phyloP scores from a whole-genome alignment of 75 land plant genomes.

The Picea glauca region DNA sequence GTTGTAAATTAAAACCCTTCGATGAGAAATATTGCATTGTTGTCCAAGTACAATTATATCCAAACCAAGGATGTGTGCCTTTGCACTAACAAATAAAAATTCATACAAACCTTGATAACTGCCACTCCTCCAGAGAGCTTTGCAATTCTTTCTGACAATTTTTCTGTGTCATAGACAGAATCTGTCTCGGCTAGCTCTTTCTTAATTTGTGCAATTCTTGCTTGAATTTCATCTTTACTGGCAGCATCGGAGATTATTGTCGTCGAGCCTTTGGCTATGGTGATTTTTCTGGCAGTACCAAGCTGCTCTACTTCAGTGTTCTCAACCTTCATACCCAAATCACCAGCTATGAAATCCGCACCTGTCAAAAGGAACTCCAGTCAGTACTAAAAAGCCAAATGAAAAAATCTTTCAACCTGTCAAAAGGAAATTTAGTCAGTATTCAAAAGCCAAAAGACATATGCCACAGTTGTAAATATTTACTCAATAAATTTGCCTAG shows the following conservation, averaged over 20 bases:
- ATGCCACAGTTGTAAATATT: too few species aligned
- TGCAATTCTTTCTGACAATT: constrained; percentile 82
- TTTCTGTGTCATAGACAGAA: constrained; percentile 81
- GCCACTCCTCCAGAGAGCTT: constrained; percentile 97
- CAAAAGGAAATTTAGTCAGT: constrained; percentile 5
- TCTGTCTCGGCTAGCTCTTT: constrained; percentile 75
- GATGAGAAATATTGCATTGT: background rate
- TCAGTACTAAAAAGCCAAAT: background rate
- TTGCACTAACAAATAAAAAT: background rate
- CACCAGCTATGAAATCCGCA: constrained; percentile 76
- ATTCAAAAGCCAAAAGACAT: too few species aligned
- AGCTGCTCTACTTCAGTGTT: constrained; percentile 71
- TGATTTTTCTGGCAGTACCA: constrained; percentile 75
- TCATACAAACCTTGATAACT: constrained; percentile 60
- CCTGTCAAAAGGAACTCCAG: constrained; percentile 28
- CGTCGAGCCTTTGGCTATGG: constrained; percentile 62
- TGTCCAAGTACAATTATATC: background rate
- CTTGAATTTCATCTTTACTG: constrained; percentile 78
- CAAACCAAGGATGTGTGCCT: too few species aligned
- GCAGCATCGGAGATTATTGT: constrained; percentile 88
- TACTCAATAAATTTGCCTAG: too few species aligned
- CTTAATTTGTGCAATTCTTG: constrained; percentile 76
- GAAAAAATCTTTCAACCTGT: background rate
- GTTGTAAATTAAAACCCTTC: background rate
- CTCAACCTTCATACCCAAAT: constrained; percentile 67